These are phyloP conservation scores for Macrotyloma uniflorum DNA, from an alignment of 306 rosid genomes.

Conservation along the genomic window DNA sequence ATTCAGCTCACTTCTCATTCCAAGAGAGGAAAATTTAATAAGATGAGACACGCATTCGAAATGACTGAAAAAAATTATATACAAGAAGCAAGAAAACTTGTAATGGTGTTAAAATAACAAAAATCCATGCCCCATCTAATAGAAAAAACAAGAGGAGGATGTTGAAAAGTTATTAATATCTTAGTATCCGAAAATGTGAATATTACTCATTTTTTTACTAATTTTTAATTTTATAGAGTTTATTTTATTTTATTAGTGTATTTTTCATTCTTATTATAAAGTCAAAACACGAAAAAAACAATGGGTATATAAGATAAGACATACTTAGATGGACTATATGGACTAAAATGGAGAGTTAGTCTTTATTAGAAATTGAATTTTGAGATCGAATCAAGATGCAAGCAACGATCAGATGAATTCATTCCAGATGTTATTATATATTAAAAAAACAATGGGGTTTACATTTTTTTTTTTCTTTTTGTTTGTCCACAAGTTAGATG, in stretches of 20 bases:
- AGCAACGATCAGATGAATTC: neutral
- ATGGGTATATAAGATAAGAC: neutral
- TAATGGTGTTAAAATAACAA: neutral
- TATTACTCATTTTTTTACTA: too few relatives aligned
- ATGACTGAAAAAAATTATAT: too few relatives aligned
- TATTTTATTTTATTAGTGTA: too few relatives aligned
- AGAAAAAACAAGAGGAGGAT: neutral
- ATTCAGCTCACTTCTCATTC: neutral
- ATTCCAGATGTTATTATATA: neutral
- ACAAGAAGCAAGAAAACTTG: neutral
- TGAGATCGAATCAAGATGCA: slow-evolving; percentile 7
- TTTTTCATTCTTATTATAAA: too few relatives aligned
- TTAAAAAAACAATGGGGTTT: neutral
- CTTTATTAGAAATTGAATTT: neutral
- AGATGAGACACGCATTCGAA: too few relatives aligned
- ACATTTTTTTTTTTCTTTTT: neutral
- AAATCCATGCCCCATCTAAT: neutral
- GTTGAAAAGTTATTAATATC: neutral
- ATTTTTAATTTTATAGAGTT: too few relatives aligned
- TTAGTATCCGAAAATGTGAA: neutral
- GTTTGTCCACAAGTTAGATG: slow-evolving; percentile 24
- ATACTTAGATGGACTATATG: neutral
- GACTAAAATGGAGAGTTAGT: neutral
- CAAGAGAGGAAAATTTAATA: neutral
- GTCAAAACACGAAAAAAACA: neutral